Evolutionary conservation across 176 grass and related monocot genomes (phyloP).

Genomic region (Cenchrus purpureus): DNA sequence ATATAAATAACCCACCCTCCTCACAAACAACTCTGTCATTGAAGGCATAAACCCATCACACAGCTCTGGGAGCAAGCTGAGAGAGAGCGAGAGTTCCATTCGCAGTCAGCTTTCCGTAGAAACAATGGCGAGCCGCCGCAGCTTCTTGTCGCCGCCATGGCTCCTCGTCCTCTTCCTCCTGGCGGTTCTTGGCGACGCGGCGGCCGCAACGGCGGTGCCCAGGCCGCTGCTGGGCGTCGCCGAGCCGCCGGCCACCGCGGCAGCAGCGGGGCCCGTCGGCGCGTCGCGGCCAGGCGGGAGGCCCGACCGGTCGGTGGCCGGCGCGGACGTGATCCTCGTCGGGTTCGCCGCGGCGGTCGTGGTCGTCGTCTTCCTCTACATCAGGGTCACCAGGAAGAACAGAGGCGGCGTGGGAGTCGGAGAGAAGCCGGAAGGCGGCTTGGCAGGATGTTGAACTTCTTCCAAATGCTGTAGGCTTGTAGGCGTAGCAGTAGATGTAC

Average conservation of each 20-base stretch:
- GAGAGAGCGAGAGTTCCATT: not conserved
- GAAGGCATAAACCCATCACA: not conserved
- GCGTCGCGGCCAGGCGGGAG: not conserved
- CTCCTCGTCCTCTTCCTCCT: conserved; percentile 34
- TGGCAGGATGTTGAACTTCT: not conserved
- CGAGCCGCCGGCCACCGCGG: conserved; percentile 32
- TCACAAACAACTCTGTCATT: not conserved
- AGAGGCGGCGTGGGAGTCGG: not conserved
- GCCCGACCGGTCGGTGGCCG: conserved; percentile 66
- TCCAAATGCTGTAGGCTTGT: too few species aligned
- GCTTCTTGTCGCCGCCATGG: conserved; percentile 15
- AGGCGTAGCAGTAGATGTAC: not conserved
- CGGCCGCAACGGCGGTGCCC: conserved; percentile 13
- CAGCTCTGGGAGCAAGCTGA: not conserved
- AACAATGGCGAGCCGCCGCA: conserved; percentile 29
- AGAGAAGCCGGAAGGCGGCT: not conserved
- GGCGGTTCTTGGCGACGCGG: conserved; percentile 14
- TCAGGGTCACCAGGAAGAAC: conserved; percentile 70
- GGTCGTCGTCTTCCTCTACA: conserved; percentile 73
- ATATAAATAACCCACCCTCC: not conserved
- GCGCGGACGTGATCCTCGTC: conserved; percentile 75
- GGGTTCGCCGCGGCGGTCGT: conserved; percentile 71
- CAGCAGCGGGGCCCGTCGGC: conserved; percentile 30
- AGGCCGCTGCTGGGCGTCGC: conserved; percentile 54
- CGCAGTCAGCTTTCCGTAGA: not conserved